Percentiles rank a stretch among this genome's conserved stretches.
Evolutionary conservation across 2,329 filamentous ascomycete species (phyloP).

Genomic region (Neopestalotiopsis rosae): DNA sequence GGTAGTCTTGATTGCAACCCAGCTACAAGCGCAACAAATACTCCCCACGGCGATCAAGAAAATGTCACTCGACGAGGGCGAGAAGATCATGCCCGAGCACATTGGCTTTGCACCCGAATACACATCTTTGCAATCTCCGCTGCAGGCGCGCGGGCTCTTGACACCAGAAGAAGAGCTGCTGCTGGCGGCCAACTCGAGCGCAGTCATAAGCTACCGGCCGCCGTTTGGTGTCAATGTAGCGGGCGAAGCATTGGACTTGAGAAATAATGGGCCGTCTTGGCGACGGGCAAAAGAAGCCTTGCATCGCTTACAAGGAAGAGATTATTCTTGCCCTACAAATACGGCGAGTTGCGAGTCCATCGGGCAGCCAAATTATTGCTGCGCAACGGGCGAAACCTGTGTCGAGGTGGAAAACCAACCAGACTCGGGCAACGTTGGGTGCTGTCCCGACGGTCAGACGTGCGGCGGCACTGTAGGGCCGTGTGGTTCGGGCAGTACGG

Average conservation of each 20-base stretch:
- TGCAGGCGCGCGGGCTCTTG: conserved; percentile 34
- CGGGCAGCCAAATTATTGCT: conserved; percentile 74
- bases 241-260: conserved; percentile 22
- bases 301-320: conserved; percentile 57
- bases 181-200: conserved; percentile 38
- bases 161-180: conserved; percentile 34
- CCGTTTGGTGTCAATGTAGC: conserved; percentile 57
- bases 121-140: conserved; percentile 35
- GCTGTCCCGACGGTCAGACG: conserved; percentile 69
- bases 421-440: conserved; percentile 70
- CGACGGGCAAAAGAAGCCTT: conserved; percentile 53
- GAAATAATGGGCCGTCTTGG: conserved; percentile 36
- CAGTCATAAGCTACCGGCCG: conserved; percentile 47
- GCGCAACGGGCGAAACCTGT: conserved; percentile 69
- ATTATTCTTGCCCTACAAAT: conserved; percentile 69
- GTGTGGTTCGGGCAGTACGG: conserved; percentile 67
- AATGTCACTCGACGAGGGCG: conserved; percentile 71
- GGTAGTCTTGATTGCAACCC: conserved; percentile 49
- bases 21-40: conserved; percentile 38
- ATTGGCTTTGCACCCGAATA: conserved; percentile 50
- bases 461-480: conserved; percentile 68
- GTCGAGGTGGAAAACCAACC: conserved; percentile 66
- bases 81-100: conserved; percentile 77
- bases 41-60: conserved; percentile 71
- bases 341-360: conserved; percentile 70